Conservation (phyloP, 257 asterid species). For the Vinca minor region DNA sequence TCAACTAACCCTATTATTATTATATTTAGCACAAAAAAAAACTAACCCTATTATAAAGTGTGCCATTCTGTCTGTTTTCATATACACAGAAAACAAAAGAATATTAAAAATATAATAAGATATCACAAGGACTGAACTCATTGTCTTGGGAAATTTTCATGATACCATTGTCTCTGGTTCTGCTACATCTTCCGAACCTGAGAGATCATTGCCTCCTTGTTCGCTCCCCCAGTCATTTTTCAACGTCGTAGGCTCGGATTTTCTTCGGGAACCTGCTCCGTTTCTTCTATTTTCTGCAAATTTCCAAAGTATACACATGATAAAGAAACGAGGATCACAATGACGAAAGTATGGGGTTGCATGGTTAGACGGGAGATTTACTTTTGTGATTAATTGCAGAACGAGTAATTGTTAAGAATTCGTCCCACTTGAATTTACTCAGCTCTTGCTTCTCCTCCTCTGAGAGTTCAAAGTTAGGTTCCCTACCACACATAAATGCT, state of each 20-base stretch:
- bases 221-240: constrained; percentile 46
- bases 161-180: constrained; percentile 31
- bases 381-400: constrained; percentile 79
- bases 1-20: background rate
- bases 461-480: constrained; percentile 77
- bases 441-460: constrained; percentile 84
- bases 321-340: background rate
- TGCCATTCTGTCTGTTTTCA: too few relatives aligned
- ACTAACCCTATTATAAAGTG: too few relatives aligned
- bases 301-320: constrained; percentile 1
- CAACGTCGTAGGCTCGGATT: constrained; percentile 19
- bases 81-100: too few relatives aligned
- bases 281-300: constrained; percentile 47
- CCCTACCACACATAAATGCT: constrained; percentile 97
- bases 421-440: constrained; percentile 64
- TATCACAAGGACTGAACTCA: background rate
- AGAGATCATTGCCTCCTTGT: constrained; percentile 33
- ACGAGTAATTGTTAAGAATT: constrained; percentile 70
- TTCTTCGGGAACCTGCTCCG: constrained; percentile 35
- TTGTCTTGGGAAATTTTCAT: constrained; percentile 33
- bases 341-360: background rate
- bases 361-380: constrained; percentile 10
- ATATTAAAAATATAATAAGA: constrained; percentile 7
- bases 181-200: constrained; percentile 51
- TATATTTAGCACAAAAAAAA: too few relatives aligned